phyloP scores from a whole-genome alignment of 306 rosid genomes.

The Luffa aegyptiaca region DNA sequence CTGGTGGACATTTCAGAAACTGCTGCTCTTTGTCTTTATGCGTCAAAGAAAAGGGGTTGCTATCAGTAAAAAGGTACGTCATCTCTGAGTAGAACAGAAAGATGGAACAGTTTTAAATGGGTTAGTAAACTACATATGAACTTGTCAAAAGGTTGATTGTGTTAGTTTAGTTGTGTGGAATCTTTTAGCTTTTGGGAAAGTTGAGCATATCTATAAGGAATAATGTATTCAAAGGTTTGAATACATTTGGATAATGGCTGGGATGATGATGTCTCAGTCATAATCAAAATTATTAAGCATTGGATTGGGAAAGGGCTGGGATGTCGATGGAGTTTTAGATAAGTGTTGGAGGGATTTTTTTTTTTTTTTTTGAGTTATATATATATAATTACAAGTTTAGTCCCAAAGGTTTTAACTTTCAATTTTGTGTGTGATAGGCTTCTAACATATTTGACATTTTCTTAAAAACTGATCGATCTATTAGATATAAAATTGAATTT shows the following conservation, averaged over 20 bases:
- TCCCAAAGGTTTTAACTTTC: no score
- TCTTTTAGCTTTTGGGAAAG: constrained; percentile 8
- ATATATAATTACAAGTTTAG: no score
- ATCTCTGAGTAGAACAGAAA: not conserved
- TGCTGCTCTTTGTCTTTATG: not conserved
- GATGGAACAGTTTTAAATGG: not conserved
- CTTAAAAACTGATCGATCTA: no score
- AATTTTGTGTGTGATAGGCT: no score
- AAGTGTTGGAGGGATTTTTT: not conserved
- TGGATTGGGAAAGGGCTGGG: not conserved
- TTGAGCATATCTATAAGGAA: not conserved
- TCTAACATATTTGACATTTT: no score
- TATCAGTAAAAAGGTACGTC: not conserved
- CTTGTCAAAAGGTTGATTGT: not conserved
- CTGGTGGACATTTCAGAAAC: not conserved
- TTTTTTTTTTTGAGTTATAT: no score
- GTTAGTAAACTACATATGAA: not conserved
- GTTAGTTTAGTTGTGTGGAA: not conserved
- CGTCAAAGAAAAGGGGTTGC: not conserved
- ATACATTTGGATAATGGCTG: constrained; percentile 7
- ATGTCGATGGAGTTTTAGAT: constrained; percentile 2
- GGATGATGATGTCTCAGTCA: not conserved
- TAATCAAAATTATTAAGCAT: not conserved
- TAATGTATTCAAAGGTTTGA: constrained; percentile 12
- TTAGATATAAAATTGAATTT: no score